Base-by-base conservation (phyloP, 2,329 filamentous ascomycete species). In the Colletotrichum chrysophilum region DNA sequence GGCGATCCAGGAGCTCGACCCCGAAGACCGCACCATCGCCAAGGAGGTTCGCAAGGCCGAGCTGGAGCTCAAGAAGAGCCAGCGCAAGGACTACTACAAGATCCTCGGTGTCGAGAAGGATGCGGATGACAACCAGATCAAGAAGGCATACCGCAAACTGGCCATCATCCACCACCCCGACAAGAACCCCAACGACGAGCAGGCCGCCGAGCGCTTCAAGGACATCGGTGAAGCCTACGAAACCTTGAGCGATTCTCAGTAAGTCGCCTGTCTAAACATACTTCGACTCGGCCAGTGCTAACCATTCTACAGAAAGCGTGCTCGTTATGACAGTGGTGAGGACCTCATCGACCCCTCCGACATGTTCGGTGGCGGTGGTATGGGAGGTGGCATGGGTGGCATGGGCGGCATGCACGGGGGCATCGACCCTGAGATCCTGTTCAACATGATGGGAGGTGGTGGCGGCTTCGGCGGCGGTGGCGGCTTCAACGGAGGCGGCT, bases 31-130 rank as follows among this genome's bases (percentile, higher is more conserved):
- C 56, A 92, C 90, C 16, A 93, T 98, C 76, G 89, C 91, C 67
- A 96, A 94, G 85, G 97, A 99, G 81, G 92, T 98, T 60, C 93
- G 95, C 73, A 94, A 93, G 80, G 97, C 96, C 2, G 96, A 99
- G 87, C 88, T 98, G 30, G 97, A 99, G 87, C 88, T 98, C 78
- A 99, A 99, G 93, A 98, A 98, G 93, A 94, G 94, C 84, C 94
- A 96, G 86, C 91, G 97, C 77, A 99, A 99, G 86, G 97, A 99
- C 83, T 98, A 98, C 87, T 99, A 99, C 89, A 98, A 98, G 91
- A 98, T 98, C 79, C 92, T 99, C 69, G 94, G 93, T 7, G 88
- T 99, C 10, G 89, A 94, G 74, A 98, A 98, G 89, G 94, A 96
- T 77, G 96, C 96, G 48, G 91, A 91, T 55, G 95, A 98, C 26